Base-by-base conservation (phyloP, 78 protist species). In the Fonticula alba region DNA sequence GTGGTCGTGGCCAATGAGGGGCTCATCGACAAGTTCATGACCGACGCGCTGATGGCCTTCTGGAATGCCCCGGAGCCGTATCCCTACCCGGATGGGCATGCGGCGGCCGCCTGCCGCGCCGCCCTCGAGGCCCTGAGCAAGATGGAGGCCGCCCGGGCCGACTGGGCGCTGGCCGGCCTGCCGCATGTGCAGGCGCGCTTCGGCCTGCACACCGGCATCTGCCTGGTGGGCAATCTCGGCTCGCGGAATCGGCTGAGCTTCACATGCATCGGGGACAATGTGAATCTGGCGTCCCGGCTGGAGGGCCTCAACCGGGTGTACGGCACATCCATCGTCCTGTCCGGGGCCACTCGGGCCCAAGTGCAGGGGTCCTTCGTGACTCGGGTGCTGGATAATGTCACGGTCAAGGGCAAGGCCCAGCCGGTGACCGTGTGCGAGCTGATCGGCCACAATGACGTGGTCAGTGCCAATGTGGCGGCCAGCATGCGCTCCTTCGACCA, bases 231-330 rank as follows among this genome's bases (percentile, higher is more conserved):
- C 7, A 77, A 58, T 24, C 19, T 77, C 29, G 82, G 82, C 26
- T 61, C 26, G 37, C 29, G 27, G 29, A 20, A 36, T 27, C 49
- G 82, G 9, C 2, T 77, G 62, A 41, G 52, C 22, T 59, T 7
- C 62, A 77, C 82, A 10, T 65, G 61, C 26, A 77, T 77, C 40
- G 75, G 74, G 2, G 65, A 65, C 62, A 35, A 19, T 7, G 82
- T 77, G 46, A 77, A 77, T 33, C 32, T 64, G 24, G 69, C 82
- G 32, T 64, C 74, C 20, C 32, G 82, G 31, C 27, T 77, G 47
- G 82, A 77, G 33, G 38, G 58, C 33, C 58, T 68, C n/a, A 70
- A 65, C 31, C 69, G 70, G 46, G 7, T 4, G 24, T 69, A 68
- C 64, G 56, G 50, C 22, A 53, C 55, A 10, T 26, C 55, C 37